A percentile compares a stretch with the other conserved stretches of the same genome.
Evolutionary conservation across 441 rosid species (phyloP).

Genomic region (Gossypium schwendimanii): DNA sequence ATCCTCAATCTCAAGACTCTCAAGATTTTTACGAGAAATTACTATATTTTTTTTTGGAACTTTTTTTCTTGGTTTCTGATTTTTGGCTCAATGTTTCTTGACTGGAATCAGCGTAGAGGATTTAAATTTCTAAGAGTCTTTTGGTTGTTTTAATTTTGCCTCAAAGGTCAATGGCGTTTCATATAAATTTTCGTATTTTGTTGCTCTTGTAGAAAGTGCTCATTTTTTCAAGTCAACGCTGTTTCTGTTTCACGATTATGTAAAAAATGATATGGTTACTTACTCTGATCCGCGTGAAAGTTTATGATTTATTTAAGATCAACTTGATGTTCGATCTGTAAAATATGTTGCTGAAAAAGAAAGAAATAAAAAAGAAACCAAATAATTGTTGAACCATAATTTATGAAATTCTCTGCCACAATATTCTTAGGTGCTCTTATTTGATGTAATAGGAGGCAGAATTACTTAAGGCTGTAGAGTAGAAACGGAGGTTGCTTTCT

Average conservation of each 20-base stretch:
- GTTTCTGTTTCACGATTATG: background rate
- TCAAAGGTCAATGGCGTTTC: slow-evolving; percentile 4
- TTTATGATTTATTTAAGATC: background rate
- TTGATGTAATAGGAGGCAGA: slow-evolving; percentile 33
- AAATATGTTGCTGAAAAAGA: background rate
- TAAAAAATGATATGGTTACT: background rate
- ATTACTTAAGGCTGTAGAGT: slow-evolving; percentile 34
- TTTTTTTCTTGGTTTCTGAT: background rate
- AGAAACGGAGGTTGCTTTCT: slow-evolving; percentile 33
- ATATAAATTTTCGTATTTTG: background rate
- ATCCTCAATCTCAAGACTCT: background rate
- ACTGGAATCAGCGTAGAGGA: background rate
- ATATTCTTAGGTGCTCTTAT: slow-evolving; percentile 18
- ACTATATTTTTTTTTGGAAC: background rate
- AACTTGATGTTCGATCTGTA: background rate
- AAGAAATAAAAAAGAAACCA: background rate
- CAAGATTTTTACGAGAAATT: background rate
- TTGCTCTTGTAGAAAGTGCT: background rate
- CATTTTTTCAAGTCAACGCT: background rate
- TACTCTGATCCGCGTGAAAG: background rate
- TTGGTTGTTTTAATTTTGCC: background rate
- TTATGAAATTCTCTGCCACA: background rate
- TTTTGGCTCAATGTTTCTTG: slow-evolving; percentile 3
- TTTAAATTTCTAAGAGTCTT: background rate
- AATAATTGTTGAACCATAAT: background rate